Percentiles rank a stretch among this genome's conserved stretches.
These are phyloP conservation scores for Tuber brumale DNA, from an alignment of 495 filamentous ascomycete genomes.

Conservation along the genomic window DNA sequence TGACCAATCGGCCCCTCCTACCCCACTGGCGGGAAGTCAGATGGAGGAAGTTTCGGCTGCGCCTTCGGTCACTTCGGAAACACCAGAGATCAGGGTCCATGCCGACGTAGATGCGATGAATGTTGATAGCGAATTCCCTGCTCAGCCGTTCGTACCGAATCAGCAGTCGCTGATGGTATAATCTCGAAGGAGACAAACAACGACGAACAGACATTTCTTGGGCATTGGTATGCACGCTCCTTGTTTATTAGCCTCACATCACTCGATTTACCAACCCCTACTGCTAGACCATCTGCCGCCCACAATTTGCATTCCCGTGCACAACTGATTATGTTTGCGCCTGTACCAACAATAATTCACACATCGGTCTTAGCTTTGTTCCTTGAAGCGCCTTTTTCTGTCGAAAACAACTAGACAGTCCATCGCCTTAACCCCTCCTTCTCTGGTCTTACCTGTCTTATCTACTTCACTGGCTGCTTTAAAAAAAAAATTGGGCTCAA, in stretches of 20 bases:
- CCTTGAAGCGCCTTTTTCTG: not conserved
- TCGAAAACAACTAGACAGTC: not conserved
- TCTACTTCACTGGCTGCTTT: not conserved
- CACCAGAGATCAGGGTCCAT: constrained; percentile 36
- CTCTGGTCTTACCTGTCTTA: not conserved
- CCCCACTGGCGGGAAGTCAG: constrained; percentile 21
- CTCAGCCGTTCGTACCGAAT: not conserved
- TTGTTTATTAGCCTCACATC: not conserved
- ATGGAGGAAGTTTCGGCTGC: constrained; percentile 32
- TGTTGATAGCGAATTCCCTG: constrained; percentile 12
- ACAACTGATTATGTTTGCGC: not conserved
- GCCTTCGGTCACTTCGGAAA: constrained; percentile 36
- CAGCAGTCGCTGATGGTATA: constrained; percentile 2
- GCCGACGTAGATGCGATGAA: constrained; percentile 33
- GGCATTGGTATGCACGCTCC: not conserved
- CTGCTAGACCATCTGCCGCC: not conserved
- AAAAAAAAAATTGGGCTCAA: not conserved
- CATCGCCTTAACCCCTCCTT: not conserved
- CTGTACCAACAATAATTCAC: constrained; percentile 11
- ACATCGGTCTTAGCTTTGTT: constrained; percentile 5
- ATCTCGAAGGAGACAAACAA: not conserved
- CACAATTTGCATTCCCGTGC: not conserved
- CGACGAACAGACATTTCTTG: not conserved
- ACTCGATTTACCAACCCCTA: not conserved
- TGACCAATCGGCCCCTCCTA: constrained; percentile 30